Conservation (phyloP, 345 rosid genomes). For the Brassica rapa region DNA sequence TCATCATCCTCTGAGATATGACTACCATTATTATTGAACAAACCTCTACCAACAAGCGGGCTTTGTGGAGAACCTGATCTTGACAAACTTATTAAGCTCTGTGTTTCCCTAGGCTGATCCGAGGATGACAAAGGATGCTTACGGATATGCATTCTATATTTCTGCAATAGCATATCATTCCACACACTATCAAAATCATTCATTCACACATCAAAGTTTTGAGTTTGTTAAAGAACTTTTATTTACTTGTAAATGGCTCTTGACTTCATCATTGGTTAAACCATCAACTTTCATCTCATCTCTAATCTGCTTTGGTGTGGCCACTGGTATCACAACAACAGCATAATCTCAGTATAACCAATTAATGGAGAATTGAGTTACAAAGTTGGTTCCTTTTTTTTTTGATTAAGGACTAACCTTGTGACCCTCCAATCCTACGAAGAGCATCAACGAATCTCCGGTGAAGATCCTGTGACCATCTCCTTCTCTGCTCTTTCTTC, state of each 20-base stretch:
- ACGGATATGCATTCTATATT: conserved; percentile 75
- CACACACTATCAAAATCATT: conserved; percentile 12
- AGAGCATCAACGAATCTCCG: conserved; percentile 69
- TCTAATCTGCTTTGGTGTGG: conserved; percentile 82
- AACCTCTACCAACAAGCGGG: conserved; percentile 51
- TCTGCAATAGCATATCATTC: conserved; percentile 47
- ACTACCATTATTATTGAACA: conserved; percentile 47
- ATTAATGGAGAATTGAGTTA: neutral
- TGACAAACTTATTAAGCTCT: conserved; percentile 42
- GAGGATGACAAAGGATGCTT: conserved; percentile 47
- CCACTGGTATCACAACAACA: conserved; percentile 49
- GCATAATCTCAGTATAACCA: conserved; percentile 23
- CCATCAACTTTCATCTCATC: conserved; percentile 84
- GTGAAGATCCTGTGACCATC: conserved; percentile 86
- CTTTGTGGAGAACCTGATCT: conserved; percentile 64
- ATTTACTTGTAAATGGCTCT: conserved; percentile 85
- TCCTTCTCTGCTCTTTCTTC: conserved; percentile 67
- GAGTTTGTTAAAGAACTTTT: neutral
- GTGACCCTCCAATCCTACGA: conserved; percentile 46
- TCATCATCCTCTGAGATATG: conserved; percentile 43
- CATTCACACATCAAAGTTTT: conserved; percentile 11
- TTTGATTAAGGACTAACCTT: conserved; percentile 12
- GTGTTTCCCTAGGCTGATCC: conserved; percentile 38
- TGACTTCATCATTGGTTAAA: conserved; percentile 88
- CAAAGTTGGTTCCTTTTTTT: neutral